phyloP scores from a whole-genome alignment of 2,329 filamentous ascomycete species.

The Stagonosporopsis cucurbitacearum region DNA sequence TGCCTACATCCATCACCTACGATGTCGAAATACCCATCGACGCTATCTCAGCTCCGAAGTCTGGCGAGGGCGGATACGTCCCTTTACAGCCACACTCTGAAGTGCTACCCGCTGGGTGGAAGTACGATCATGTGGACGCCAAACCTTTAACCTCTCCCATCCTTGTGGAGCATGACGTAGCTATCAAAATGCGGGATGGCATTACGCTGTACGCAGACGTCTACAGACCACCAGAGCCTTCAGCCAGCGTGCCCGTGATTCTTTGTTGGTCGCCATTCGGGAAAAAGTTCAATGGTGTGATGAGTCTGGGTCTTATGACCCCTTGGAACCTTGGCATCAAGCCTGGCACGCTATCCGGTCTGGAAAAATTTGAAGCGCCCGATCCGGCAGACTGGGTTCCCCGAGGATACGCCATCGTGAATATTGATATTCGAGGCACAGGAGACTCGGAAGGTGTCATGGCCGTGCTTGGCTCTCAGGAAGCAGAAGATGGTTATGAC shows the following conservation, averaged over 20 bases:
- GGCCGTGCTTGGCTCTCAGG: slow-evolving; percentile 50
- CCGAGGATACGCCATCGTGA: slow-evolving; percentile 46
- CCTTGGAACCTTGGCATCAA: neutral
- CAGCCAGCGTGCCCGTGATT: neutral
- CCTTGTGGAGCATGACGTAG: neutral
- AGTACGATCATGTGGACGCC: neutral
- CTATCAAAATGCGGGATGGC: neutral
- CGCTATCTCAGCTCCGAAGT: neutral
- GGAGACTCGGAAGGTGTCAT: slow-evolving; percentile 46
- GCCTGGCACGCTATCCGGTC: neutral
- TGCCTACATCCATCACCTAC: neutral
- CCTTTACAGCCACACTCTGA: neutral
- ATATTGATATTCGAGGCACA: slow-evolving; percentile 41
- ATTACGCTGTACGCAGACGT: neutral
- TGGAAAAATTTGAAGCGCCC: slow-evolving; percentile 48
- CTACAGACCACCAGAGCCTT: neutral
- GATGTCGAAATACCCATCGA: neutral
- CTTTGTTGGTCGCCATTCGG: slow-evolving; percentile 1
- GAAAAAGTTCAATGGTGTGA: neutral
- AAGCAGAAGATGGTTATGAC: slow-evolving; percentile 56
- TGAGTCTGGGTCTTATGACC: neutral
- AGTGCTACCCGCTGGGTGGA: neutral
- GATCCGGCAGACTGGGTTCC: slow-evolving; percentile 49
- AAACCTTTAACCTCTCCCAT: neutral
- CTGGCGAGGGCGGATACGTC: neutral